These are phyloP conservation scores for Ustilago cynodontis DNA, from an alignment of 1,284 basidiomycete genomes.

Conservation along the genomic window DNA sequence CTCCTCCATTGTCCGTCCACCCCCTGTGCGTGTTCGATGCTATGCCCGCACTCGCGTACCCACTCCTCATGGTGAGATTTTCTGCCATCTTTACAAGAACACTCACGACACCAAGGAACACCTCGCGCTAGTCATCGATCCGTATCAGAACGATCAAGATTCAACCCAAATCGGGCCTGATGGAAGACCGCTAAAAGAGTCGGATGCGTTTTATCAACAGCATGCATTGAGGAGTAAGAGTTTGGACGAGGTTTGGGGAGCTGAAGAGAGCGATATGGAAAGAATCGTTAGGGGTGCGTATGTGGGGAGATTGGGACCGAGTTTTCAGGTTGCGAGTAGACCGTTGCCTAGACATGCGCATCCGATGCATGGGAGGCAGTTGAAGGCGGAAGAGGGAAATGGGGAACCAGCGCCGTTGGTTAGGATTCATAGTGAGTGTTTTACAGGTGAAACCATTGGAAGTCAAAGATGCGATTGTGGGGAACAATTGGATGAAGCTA, in stretches of 20 bases:
- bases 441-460: slow-evolving; percentile 97
- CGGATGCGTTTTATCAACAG: slow-evolving; percentile 38
- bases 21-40: slow-evolving; percentile 76
- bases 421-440: slow-evolving; percentile 97
- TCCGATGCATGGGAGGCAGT: neutral
- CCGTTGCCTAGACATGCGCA: slow-evolving; percentile 70
- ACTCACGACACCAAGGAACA: slow-evolving; percentile 91
- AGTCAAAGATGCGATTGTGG: slow-evolving; percentile 99
- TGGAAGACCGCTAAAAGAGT: slow-evolving; percentile 39
- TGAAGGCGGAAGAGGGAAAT: slow-evolving; percentile 10
- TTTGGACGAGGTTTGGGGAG: slow-evolving; percentile 87
- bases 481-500: slow-evolving; percentile 96
- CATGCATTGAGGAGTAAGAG: slow-evolving; percentile 81
- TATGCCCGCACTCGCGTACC: slow-evolving; percentile 97
- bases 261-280: slow-evolving; percentile 91
- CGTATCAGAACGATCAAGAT: slow-evolving; percentile 60
- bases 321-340: slow-evolving; percentile 74
- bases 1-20: slow-evolving; percentile 55
- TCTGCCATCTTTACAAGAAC: slow-evolving; percentile 92
- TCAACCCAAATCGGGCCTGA: slow-evolving; percentile 28
- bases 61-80: slow-evolving; percentile 92
- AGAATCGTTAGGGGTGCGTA: slow-evolving; percentile 94
- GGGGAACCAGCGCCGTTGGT: slow-evolving; percentile 79
- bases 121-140: slow-evolving; percentile 93
- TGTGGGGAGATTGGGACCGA: slow-evolving; percentile 81